Percentiles rank a stretch among this genome's conserved stretches.
These are phyloP conservation scores for Penicillium sp. DNA, from an alignment of 2,329 filamentous ascomycete species.

Conservation along the genomic window DNA sequence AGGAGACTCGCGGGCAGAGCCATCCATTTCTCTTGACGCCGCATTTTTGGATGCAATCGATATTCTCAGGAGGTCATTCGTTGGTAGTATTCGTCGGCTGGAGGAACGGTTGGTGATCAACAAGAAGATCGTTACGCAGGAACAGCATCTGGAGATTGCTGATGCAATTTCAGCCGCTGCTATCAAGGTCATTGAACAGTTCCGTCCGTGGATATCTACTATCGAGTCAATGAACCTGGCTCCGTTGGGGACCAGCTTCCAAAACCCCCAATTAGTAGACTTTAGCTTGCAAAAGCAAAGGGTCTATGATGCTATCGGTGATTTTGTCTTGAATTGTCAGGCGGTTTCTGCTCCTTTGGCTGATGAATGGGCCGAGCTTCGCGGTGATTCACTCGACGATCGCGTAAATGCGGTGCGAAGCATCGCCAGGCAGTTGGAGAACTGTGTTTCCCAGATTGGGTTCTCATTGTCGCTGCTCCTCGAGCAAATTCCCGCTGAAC, in stretches of 20 bases:
- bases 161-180: constrained; percentile 78
- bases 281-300: constrained; percentile 90
- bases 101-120: constrained; percentile 75
- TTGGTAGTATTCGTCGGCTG: constrained; percentile 79
- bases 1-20: constrained; percentile 67
- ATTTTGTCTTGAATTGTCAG: constrained; percentile 83
- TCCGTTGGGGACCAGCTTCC: constrained; percentile 69
- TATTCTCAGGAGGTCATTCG: constrained; percentile 76
- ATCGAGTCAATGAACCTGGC: constrained; percentile 90
- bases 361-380: constrained; percentile 93
- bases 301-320: constrained; percentile 87
- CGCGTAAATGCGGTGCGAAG: constrained; percentile 75
- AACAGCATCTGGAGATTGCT: constrained; percentile 73
- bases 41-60: constrained; percentile 78
- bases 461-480: constrained; percentile 84
- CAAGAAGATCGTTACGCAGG: constrained; percentile 76
- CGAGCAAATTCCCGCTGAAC: constrained; percentile 64
- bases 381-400: constrained; percentile 83
- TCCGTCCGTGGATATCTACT: constrained; percentile 82
- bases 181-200: constrained; percentile 77
- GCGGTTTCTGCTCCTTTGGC: constrained; percentile 84
- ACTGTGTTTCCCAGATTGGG: constrained; percentile 78
- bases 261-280: constrained; percentile 80
- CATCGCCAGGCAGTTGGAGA: constrained; percentile 76
- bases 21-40: constrained; percentile 68